Evolutionary conservation across 192 early-diverging fungal species (phyloP), one percentile per base, ranked within the genome.

Genomic region (Nowakowskiella sp.): DNA sequence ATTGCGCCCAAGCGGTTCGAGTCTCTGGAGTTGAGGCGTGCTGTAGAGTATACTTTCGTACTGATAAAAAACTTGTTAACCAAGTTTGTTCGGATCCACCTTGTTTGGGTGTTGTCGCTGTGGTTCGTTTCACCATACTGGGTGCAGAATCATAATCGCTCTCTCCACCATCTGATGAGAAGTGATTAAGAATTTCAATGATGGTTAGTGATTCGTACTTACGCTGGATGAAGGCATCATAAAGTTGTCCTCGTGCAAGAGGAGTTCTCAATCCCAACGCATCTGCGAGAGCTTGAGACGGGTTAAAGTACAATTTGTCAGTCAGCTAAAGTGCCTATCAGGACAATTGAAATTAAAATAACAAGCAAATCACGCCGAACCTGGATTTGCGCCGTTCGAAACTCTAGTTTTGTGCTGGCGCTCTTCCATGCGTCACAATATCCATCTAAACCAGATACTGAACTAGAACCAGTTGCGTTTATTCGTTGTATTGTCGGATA

Each of bases 181-280:
- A n/a, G n/a, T n/a, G 0, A 53, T 31, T 4, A 60, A 39, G 19
- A 39, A 13, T 13, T 39, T 39, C 36, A 39, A 39, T 13, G 36
- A 19, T 39, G 13, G 13, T 19, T 39, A 13, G 36, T 39, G 13
- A 19, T n/a, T n/a, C n/a, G n/a, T n/a, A 39, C 36, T 39, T 57
- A 16, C 66, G 62, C 42, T 74, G 64, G 33, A 80, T 66, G 0
- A 55, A 64, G 0, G 74, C 61, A 42, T 80, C 74, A 47, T 74
- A 80, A 10, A 80, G 31, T 58, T 72, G 69, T 8, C 57, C 77
- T 27, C 62, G 54, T 31, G 47, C 53, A 13, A 72, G 34, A 33
- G 58, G 39, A n/a, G 68, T 47, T 44, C 58, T 59, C 16, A 73
- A 44, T 0, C 64, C 66, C 7, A 66, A 42, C 8, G 31, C 34